These are phyloP conservation scores for Diddensiella transvaalensis DNA, from an alignment of 805 yeast genomes.

Conservation along the genomic window DNA sequence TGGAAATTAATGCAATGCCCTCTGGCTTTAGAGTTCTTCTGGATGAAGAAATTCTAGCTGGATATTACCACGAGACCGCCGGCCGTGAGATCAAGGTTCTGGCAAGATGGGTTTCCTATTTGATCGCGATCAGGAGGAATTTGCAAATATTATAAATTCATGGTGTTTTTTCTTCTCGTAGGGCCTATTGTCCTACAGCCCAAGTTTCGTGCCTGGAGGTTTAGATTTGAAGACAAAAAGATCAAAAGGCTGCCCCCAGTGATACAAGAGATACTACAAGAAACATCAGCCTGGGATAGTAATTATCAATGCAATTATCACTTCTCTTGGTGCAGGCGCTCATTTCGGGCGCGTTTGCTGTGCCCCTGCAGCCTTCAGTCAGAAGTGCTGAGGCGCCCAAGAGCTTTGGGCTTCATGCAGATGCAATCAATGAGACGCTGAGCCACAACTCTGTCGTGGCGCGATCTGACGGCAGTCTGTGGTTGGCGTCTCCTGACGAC, in stretches of 20 bases:
- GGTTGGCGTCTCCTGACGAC: slow-evolving; percentile 6
- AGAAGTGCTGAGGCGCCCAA: background rate
- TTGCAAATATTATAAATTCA: background rate
- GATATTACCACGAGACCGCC: too few species aligned
- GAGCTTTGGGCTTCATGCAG: background rate
- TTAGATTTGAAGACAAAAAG: too few species aligned
- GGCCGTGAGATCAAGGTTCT: too few species aligned
- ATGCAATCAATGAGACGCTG: background rate
- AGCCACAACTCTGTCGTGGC: slow-evolving; percentile 4
- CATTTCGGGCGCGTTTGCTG: slow-evolving; percentile 10
- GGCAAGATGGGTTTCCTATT: background rate
- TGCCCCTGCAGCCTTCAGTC: slow-evolving; percentile 6
- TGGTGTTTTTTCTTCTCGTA: background rate
- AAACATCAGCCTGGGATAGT: background rate
- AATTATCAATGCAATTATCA: slow-evolving; percentile 11
- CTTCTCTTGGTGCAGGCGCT: slow-evolving; percentile 14
- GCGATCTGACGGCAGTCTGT: slow-evolving; percentile 11
- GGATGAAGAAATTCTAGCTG: too few species aligned
- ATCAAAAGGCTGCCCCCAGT: too few species aligned
- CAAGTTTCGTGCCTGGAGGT: too few species aligned
- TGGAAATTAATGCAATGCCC: too few species aligned
- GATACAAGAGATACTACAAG: background rate
- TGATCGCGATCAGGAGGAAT: background rate
- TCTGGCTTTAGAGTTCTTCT: too few species aligned
- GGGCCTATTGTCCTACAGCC: too few species aligned